These are phyloP conservation scores for Cladosporium halotolerans DNA, from an alignment of 2,329 filamentous ascomycete genomes.

Conservation along the genomic window DNA sequence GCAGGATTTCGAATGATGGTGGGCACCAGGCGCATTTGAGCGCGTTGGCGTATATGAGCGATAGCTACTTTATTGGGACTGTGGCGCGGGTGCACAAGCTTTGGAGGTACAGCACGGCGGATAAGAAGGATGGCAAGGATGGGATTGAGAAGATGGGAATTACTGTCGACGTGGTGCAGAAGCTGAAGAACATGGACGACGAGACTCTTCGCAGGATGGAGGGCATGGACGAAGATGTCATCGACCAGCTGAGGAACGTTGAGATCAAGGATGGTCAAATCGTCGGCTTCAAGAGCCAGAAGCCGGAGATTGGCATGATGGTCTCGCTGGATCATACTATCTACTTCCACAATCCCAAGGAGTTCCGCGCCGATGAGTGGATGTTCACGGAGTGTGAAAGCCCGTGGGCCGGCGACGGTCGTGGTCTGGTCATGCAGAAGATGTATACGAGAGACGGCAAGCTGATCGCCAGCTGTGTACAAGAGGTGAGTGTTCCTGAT, in stretches of 20 bases:
- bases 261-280: constrained; percentile 34
- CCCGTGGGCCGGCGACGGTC: constrained; percentile 71
- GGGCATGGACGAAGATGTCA: constrained; percentile 46
- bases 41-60: constrained; percentile 87
- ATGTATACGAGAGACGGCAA: constrained; percentile 67
- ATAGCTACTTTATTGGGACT: constrained; percentile 90
- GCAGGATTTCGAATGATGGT: constrained; percentile 64
- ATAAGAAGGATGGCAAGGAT: constrained; percentile 18
- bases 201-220: constrained; percentile 37
- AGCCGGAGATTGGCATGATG: constrained; percentile 71
- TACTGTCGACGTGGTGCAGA: constrained; percentile 39
- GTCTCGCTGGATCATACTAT: constrained; percentile 69
- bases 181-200: constrained; percentile 40
- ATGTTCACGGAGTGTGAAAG: constrained; percentile 75
- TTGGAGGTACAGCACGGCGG: constrained; percentile 57
- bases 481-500: constrained; percentile 53
- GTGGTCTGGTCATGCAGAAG: constrained; percentile 68
- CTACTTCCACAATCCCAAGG: constrained; percentile 48
- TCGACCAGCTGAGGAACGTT: constrained; percentile 41
- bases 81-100: constrained; percentile 74
- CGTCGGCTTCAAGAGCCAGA: constrained; percentile 42
- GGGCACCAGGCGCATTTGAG: constrained; percentile 76
- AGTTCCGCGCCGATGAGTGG: constrained; percentile 58
- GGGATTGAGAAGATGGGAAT: constrained; percentile 16
- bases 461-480: constrained; percentile 70